Evolutionary conservation across 2,329 filamentous ascomycete genomes (phyloP), one percentile per base, ranked within the genome.

Genomic region (Pseudocercospora eumusae): DNA sequence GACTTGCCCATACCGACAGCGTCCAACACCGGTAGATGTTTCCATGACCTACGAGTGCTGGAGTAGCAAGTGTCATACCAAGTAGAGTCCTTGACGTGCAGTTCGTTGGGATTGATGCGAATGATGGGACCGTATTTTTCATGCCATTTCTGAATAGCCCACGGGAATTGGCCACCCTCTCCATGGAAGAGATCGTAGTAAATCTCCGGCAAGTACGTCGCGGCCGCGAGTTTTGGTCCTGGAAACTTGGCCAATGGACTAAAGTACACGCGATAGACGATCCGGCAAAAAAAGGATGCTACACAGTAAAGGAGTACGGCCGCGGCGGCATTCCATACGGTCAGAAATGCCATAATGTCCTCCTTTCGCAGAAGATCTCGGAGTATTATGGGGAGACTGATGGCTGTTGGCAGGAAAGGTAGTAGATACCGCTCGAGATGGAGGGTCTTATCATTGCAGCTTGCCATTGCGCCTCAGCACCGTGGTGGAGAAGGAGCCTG

Each of bases 41-140:
- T 65, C 61, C 54, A 59, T 21, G 63, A 18, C 59, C 62, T 18
- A 56, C 58, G 33, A 63, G 61, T 23, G 61, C 28, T 20, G 15
- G 64, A 65, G 57, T 77, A 77, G 15, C 77, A 68, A 36, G 70
- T 66, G 21, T 77, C 70, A 58, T 71, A 76, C 62, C 68, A 78
- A 4, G 64, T 45, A 0, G 75, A 69, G 52, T 77, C 76, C 4
- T 59, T 66, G 44, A 78, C 70, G 58, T 78, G 76, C 1, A 78
- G 40, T 61, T 78, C 75, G n/a, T 69, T 64, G 0, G 76, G 75
- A 33, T 68, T 74, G 59, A 78, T 72, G 9, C 76, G 74, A 4
- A 78, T 70, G 21, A 78, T 74, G 0, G 75, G 75, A 8, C 75
- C 60, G 20, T 63, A 63, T 21, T 56, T 23, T 18, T 63, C 60